Evolutionary conservation across 2,329 filamentous ascomycete genomes (phyloP).

Genomic region (Fusarium verticillioides): DNA sequence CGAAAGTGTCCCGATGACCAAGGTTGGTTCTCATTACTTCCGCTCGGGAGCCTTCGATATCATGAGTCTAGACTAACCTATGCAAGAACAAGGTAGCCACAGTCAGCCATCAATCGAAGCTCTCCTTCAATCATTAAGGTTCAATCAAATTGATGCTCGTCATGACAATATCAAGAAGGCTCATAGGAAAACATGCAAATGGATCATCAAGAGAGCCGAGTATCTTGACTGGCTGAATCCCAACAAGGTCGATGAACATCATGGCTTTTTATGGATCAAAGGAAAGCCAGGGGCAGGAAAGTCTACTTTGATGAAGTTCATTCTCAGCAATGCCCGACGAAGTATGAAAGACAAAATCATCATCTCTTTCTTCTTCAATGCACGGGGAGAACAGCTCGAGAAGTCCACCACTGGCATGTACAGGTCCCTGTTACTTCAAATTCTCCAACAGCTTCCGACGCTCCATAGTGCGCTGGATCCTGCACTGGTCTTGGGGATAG

Average conservation of each 20-base stretch:
- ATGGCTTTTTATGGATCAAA: slow-evolving; percentile 59
- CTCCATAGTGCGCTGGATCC: slow-evolving; percentile 50
- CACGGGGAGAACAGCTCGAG: slow-evolving; percentile 56
- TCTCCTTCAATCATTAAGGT: slow-evolving; percentile 12
- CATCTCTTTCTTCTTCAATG: slow-evolving; percentile 63
- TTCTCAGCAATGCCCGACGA: slow-evolving; percentile 4
- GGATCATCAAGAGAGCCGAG: background rate
- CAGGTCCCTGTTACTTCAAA: slow-evolving; percentile 59
- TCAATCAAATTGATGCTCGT: slow-evolving; percentile 25
- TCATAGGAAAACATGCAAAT: slow-evolving; percentile 27
- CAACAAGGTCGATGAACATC: background rate
- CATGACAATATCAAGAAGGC: slow-evolving; percentile 15
- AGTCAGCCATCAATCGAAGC: background rate
- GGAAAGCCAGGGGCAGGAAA: slow-evolving; percentile 59
- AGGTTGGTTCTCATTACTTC: background rate
- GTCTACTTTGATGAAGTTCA: slow-evolving; percentile 59
- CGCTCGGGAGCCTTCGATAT: fast-evolving
- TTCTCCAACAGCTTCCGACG: slow-evolving; percentile 50
- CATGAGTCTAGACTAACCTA: background rate
- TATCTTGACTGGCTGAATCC: slow-evolving; percentile 25
- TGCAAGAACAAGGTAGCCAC: fast-evolving
- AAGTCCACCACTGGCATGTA: slow-evolving; percentile 61
- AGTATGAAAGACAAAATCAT: slow-evolving; percentile 31
- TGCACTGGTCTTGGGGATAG: background rate
- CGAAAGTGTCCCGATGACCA: background rate